Base-by-base conservation (phyloP, 495 filamentous ascomycete species). In the Trichoderma reesei region DNA sequence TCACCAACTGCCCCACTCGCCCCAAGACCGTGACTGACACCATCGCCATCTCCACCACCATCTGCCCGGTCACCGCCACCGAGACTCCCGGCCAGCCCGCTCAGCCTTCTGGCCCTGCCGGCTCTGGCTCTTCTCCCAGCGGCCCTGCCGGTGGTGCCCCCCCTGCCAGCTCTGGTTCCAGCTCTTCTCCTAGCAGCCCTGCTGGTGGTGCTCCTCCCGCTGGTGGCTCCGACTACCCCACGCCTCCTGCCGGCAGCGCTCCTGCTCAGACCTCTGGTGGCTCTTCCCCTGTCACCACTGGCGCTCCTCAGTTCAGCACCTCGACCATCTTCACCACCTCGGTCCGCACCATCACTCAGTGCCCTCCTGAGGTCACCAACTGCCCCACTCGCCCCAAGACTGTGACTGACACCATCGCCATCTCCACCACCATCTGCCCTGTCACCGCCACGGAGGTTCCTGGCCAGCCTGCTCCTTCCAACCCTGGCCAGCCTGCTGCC, bases 321-420 rank as follows among this genome's bases (percentile, higher is more conserved):
- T 68, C 67, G 1, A 71, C 67, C 26, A 67, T 69, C 67, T 69
- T 65, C 66, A 67, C 66, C 6, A 72, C 68, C 2, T 60, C 66
- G 0, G 65, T 44, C n/a, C 59, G 56, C 44, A 72, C 70, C 16
- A 62, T 69, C 2, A 70, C 68, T 5, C 63, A 64, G 18, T 67
- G 68, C 61, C 51, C 63, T 5, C 60, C 68, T 31, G 59, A 64
- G 7, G 65, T 69, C 0, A 38, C 68, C 26, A 65, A 80, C 71
- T 85, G 83, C 73, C 81, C 83, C 26, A 76, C 73, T 13, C 66
- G 76, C 38, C 78, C 66, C 10, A 41, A 63, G 26, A 66, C 66
- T 18, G 68, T 67, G 8, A 69, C 70, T 1, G 63, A 67, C 60
- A 72, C 66, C 11, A 66, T 71, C 39, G 62, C 69, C 31, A 5